These are phyloP conservation scores for Myriangium duriaei DNA, from an alignment of 2,329 filamentous ascomycete species.

Conservation along the genomic window DNA sequence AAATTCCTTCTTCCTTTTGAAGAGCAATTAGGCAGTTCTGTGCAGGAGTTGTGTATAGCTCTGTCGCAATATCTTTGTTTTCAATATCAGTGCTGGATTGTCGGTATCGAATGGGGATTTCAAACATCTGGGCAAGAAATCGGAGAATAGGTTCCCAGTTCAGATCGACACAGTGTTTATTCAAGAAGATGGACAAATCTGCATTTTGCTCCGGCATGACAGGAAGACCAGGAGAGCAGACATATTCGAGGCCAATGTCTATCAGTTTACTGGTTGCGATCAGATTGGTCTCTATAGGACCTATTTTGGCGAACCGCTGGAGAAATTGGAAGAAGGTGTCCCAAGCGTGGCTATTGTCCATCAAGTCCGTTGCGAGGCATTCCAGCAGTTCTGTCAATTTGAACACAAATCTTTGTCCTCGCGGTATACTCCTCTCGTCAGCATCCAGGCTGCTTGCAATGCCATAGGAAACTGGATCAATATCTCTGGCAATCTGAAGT, in stretches of 20 bases:
- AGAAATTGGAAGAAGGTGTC: constrained; percentile 2
- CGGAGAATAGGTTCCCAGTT: background rate
- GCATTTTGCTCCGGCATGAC: background rate
- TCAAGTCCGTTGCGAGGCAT: background rate
- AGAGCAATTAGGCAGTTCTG: background rate
- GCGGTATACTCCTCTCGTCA: background rate
- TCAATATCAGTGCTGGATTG: background rate
- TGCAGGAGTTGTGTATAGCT: background rate
- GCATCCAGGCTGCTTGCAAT: background rate
- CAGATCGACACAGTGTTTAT: background rate
- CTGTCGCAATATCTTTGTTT: background rate
- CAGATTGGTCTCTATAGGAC: background rate
- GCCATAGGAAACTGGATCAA: constrained; percentile 5
- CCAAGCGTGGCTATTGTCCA: background rate
- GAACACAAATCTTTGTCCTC: background rate
- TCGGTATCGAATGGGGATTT: background rate
- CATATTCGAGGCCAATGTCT: background rate
- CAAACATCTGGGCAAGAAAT: background rate
- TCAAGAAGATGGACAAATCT: background rate
- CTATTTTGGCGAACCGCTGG: background rate
- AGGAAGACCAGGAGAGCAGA: background rate
- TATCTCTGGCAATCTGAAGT: background rate
- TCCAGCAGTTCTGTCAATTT: background rate
- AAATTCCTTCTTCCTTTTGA: background rate
- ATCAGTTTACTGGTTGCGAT: constrained; percentile 1